These are phyloP conservation scores for Dryadomyces quercus-mongolicae DNA, from an alignment of 2,329 filamentous ascomycete genomes.

Conservation along the genomic window DNA sequence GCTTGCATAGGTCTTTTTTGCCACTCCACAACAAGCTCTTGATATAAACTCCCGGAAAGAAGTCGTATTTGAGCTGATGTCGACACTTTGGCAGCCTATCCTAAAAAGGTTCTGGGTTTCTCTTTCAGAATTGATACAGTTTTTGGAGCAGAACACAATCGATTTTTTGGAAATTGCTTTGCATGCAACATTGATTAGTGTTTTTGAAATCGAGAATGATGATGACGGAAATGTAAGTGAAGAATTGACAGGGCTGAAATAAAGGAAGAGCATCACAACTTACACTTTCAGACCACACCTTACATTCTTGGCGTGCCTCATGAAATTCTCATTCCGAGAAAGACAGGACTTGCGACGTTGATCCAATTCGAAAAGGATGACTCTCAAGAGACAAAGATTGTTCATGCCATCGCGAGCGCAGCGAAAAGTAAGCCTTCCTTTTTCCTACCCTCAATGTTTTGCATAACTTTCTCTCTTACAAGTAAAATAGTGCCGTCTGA, in stretches of 20 bases:
- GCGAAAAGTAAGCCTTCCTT: not conserved
- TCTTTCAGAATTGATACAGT: not conserved
- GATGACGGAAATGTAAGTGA: not conserved
- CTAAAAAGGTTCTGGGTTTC: not conserved
- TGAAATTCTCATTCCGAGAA: not conserved
- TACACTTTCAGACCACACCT: no score
- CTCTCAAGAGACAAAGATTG: not conserved
- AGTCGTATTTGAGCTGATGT: not conserved
- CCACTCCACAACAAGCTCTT: not conserved
- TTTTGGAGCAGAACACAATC: not conserved
- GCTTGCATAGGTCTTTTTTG: not conserved
- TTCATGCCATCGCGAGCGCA: not conserved
- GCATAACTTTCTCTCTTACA: not conserved
- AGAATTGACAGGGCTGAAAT: not conserved
- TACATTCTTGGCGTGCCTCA: not conserved
- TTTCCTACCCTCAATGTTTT: not conserved
- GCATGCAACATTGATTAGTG: not conserved
- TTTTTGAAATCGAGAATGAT: not conserved
- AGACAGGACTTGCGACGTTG: not conserved
- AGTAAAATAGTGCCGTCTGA: not conserved
- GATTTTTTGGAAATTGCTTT: not conserved
- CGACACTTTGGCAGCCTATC: not conserved
- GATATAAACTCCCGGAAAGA: not conserved
- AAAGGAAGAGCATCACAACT: no score
- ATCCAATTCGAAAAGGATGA: not conserved